These are phyloP conservation scores for Limonium bicolor DNA, from an alignment of 148 eudicot species.

Conservation along the genomic window DNA sequence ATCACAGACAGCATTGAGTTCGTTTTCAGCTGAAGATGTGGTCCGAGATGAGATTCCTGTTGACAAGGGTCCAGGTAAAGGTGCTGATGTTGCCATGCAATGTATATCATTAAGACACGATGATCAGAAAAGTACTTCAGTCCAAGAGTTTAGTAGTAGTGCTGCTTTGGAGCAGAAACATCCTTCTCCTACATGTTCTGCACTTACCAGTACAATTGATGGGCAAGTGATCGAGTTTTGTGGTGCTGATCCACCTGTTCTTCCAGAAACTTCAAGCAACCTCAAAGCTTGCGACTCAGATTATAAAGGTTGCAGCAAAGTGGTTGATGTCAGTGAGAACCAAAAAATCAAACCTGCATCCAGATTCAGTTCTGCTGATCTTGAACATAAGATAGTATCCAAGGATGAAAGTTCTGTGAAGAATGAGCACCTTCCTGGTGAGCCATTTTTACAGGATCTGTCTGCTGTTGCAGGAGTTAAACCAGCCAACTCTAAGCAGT, in stretches of 20 bases:
- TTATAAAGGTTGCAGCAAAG: not conserved
- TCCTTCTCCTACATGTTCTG: not conserved
- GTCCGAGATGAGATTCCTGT: not conserved
- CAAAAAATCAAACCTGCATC: not conserved
- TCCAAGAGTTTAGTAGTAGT: not conserved
- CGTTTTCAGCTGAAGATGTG: not conserved
- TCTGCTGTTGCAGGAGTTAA: constrained; percentile 5
- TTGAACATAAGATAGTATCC: constrained; percentile 3
- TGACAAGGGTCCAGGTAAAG: not conserved
- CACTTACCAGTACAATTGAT: not conserved
- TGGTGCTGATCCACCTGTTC: not conserved
- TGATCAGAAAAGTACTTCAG: not conserved
- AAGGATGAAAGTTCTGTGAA: constrained; percentile 1
- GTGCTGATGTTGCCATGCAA: not conserved
- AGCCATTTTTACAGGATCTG: constrained; percentile 1
- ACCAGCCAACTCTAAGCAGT: not conserved
- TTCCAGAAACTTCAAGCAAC: not conserved
- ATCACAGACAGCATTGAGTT: not conserved
- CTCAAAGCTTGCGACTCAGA: not conserved
- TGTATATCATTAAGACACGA: not conserved
- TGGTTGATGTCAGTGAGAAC: not conserved
- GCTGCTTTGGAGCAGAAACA: not conserved
- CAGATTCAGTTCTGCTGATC: not conserved
- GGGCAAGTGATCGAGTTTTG: not conserved
- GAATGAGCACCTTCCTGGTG: constrained; percentile 5